These are phyloP conservation scores for Plasmodium gallinaceum DNA, from an alignment of 169 alveolate species.

Conservation along the genomic window DNA sequence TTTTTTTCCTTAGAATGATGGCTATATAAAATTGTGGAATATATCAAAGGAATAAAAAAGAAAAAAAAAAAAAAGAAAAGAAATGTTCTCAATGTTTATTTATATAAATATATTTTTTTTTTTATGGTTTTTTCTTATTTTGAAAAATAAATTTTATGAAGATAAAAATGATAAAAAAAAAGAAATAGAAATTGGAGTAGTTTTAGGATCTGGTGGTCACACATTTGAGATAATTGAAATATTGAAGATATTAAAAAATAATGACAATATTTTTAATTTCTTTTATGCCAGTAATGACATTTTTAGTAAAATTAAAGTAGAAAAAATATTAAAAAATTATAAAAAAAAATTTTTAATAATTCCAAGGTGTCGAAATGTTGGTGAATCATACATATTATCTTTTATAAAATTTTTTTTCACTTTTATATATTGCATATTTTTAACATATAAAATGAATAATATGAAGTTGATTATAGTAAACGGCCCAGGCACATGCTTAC, in stretches of 20 bases:
- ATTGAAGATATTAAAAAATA: constrained; percentile 43
- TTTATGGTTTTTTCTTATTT: constrained; percentile 18
- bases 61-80: constrained; percentile 18
- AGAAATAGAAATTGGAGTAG: constrained; percentile 62
- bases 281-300: constrained; percentile 56
- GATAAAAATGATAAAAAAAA: constrained; percentile 23
- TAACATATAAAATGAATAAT: constrained; percentile 62
- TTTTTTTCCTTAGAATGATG: constrained; percentile 17
- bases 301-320: constrained; percentile 63
- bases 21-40: constrained; percentile 54
- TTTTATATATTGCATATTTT: constrained; percentile 63
- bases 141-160: constrained; percentile 15
- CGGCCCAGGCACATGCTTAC: constrained; percentile 76
- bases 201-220: constrained; percentile 73
- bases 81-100: constrained; percentile 14
- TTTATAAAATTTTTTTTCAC: constrained; percentile 28
- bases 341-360: constrained; percentile 40
- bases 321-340: constrained; percentile 37
- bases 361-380: constrained; percentile 75
- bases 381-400: constrained; percentile 41
- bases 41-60: constrained; percentile 3
- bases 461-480: constrained; percentile 45
- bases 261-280: constrained; percentile 44
- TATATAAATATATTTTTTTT: constrained; percentile 18
- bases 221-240: constrained; percentile 65